phyloP scores from a whole-genome alignment of 140 eudicot species.

The Oenanthe javanica region DNA sequence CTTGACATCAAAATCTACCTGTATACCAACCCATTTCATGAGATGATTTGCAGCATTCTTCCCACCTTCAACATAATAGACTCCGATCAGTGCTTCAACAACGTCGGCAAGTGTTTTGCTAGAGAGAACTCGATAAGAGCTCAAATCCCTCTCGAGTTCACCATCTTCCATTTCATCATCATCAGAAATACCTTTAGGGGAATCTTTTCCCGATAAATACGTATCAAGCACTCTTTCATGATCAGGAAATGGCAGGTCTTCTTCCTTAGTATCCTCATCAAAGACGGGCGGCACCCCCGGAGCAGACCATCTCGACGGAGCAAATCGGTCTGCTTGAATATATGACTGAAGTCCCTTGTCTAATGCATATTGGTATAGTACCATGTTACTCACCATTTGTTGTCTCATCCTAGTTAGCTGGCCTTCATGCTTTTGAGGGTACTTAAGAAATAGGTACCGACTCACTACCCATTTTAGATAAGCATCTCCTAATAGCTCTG shows the following conservation, averaged over 20 bases:
- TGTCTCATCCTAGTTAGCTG: conserved; percentile 98
- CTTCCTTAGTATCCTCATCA: conserved; percentile 84
- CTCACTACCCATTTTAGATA: conserved; percentile 99
- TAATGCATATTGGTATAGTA: conserved; percentile 76
- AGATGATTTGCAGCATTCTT: conserved; percentile 83
- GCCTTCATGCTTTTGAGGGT: conserved; percentile 97
- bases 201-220: conserved; percentile 18
- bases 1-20: conserved; percentile 65
- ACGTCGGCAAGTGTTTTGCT: conserved; percentile 98
- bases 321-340: conserved; percentile 96
- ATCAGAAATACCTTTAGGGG: conserved; percentile 29
- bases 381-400: conserved; percentile 97
- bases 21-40: conserved; percentile 94
- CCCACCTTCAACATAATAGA: conserved; percentile 94
- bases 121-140: conserved; percentile 89
- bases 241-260: conserved; percentile 53
- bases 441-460: conserved; percentile 78
- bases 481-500: conserved; percentile 97
- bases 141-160: conserved; percentile 85
- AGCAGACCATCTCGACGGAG: conserved; percentile 99
- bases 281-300: conserved; percentile 95
- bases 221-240: conserved; percentile 23
- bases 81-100: conserved; percentile 94
- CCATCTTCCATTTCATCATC: conserved; percentile 92
- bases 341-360: conserved; percentile 83